Evolutionary conservation across 1,139 yeast species (phyloP).

Genomic region (Blastobotrys aristatus): DNA sequence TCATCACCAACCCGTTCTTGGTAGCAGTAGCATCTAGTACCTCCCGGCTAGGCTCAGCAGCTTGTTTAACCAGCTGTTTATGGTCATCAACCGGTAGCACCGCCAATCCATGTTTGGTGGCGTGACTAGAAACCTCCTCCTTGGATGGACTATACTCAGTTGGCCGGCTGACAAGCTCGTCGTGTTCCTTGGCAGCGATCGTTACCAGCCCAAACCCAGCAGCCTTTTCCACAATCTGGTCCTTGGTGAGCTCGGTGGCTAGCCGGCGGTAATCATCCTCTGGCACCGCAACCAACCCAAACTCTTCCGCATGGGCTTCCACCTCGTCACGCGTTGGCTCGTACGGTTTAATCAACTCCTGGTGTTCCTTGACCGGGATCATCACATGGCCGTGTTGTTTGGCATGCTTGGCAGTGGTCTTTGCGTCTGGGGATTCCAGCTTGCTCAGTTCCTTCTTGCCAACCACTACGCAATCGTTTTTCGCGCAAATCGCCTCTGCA

Average conservation of each 20-base stretch:
- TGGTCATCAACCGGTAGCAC: conserved; percentile 31
- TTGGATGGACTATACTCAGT: conserved; percentile 24
- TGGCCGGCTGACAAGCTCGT: conserved; percentile 27
- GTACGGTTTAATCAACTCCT: conserved; percentile 23
- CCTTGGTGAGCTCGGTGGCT: conserved; percentile 21
- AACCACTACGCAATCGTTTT: conserved; percentile 24
- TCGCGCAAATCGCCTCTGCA: conserved; percentile 34
- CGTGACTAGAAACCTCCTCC: conserved; percentile 23
- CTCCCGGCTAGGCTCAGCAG: conserved; percentile 18
- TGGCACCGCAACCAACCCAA: conserved; percentile 25
- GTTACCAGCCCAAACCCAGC: conserved; percentile 23
- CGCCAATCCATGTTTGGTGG: conserved; percentile 28
- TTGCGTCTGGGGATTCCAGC: conserved; percentile 21
- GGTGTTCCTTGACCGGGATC: conserved; percentile 23
- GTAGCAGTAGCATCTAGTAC: conserved; percentile 17
- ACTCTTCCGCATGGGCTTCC: conserved; percentile 22
- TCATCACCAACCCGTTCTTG: conserved; percentile 31
- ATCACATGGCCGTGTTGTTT: conserved; percentile 27
- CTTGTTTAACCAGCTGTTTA: conserved; percentile 18
- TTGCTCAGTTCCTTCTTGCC: conserved; percentile 17
- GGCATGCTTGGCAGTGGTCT: conserved; percentile 23
- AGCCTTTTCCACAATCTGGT: conserved; percentile 20
- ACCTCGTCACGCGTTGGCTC: conserved; percentile 24
- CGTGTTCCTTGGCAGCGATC: conserved; percentile 24
- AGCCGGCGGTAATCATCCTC: conserved; percentile 18